Conservation (phyloP, 192 early-diverging fungal genomes). For the Cladochytrium replicatum region DNA sequence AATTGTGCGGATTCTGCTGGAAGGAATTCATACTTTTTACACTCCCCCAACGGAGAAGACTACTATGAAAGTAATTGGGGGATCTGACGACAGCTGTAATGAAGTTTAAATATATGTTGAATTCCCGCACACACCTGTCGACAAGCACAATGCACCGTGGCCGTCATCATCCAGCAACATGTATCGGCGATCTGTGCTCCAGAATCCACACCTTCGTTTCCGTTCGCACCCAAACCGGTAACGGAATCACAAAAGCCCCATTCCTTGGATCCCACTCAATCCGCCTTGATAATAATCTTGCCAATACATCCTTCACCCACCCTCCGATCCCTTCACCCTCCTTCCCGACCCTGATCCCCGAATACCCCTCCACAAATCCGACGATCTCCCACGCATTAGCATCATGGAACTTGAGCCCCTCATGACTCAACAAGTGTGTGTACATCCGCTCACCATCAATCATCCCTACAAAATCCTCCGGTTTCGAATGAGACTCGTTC, state of each 20-base stretch:
- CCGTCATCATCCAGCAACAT: too few species aligned
- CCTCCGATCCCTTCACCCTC: background rate
- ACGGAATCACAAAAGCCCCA: background rate
- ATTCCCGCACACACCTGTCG: too few species aligned
- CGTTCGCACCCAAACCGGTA: too few species aligned
- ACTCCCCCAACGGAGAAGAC: too few species aligned
- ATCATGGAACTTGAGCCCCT: conserved; percentile 18
- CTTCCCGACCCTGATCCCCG: conserved; percentile 7
- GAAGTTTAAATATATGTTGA: too few species aligned
- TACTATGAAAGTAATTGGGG: too few species aligned
- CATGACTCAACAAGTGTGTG: conserved; percentile 31
- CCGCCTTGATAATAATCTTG: background rate
- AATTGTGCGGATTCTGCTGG: too few species aligned
- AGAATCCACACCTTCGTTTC: too few species aligned
- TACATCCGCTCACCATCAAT: conserved; percentile 42
- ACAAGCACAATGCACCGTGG: too few species aligned
- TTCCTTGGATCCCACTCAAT: background rate
- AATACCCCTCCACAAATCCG: conserved; percentile 33
- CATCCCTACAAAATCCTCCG: conserved; percentile 31
- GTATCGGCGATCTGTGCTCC: too few species aligned
- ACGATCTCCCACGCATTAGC: conserved; percentile 11
- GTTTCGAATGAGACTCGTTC: conserved; percentile 40
- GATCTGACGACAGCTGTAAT: too few species aligned
- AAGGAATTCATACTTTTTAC: too few species aligned
- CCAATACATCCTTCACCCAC: background rate